Base-by-base conservation (phyloP, 768 basidiomycete genomes). In the Rhizopogon sp. region DNA sequence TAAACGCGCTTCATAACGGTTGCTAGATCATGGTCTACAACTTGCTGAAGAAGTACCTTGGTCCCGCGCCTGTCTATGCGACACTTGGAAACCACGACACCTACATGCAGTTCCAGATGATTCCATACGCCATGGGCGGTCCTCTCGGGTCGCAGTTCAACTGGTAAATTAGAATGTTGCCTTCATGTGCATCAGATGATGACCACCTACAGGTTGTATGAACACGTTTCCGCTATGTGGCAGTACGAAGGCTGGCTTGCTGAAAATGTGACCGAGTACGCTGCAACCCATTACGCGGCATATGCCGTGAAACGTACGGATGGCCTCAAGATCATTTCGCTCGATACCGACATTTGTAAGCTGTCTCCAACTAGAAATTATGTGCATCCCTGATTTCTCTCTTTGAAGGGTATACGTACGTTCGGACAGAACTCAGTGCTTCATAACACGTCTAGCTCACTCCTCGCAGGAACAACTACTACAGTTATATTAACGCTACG, bases 11-110 rank as follows among this genome's bases (percentile, higher is more conserved):
- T 60, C 14, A 63, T 17, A 11, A 13, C 6, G 16, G 25, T 31
- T 4, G 5, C 3, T 54, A 87, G 84, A 73, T 82, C 0, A 62
- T 84, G 0, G 49, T 85, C 17, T 89, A 84, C 64, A 81, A 81
- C 57, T 72, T 89, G 20, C 78, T 88, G 68, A 84, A 77, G 64
- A 67, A 70, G 25, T 74, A 74, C 57, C 72, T 88, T 33, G 81
- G 81, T 14, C 73, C 79, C 5, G 81, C 84, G 0, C 86, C 88
- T 16, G 77, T 89, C 1, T 89, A 88, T 57, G 79, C 84, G 9
- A 79, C 83, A 0, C 71, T 89, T 3, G 88, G 88, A 5, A 90
- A 90, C 64, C 88, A 89, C 58, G 88, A 90, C 62, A 82, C 76
- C 50, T 87, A 88, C 67, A 55, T 50, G 42, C 67, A 59, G 47